Conservation (phyloP, 176 grass and related monocot species). For the Carex scoparia region DNA sequence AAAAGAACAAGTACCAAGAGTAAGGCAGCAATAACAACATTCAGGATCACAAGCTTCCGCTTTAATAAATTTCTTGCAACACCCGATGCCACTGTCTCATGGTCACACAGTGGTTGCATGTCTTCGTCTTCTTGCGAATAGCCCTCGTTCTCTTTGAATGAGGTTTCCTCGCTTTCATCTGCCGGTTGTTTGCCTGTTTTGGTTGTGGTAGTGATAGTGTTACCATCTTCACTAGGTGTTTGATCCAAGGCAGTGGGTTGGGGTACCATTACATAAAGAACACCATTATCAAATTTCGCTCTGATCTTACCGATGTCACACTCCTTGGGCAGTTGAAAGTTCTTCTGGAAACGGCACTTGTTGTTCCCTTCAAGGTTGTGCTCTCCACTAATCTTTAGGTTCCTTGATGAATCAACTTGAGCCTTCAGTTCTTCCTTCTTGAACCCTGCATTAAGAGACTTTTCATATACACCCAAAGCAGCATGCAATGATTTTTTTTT, state of each 20-base stretch:
- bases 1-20: conserved; percentile 45
- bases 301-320: conserved; percentile 30
- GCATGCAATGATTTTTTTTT: not conserved
- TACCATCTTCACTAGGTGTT: not conserved
- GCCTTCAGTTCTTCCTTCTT: conserved; percentile 62
- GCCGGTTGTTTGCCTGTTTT: not conserved
- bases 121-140: not conserved
- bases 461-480: not conserved
- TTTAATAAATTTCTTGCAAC: conserved; percentile 28
- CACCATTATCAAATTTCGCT: conserved; percentile 46
- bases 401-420: conserved; percentile 32
- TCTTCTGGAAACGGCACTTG: conserved; percentile 44
- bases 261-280: conserved; percentile 51
- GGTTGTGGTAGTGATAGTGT: not conserved
- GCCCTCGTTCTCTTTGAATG: not conserved
- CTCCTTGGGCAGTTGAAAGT: conserved; percentile 35
- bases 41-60: conserved; percentile 38
- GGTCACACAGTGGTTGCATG: not conserved
- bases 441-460: conserved; percentile 44
- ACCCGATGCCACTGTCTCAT: not conserved
- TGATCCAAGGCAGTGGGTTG: not conserved
- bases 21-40: conserved; percentile 44
- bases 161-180: not conserved
- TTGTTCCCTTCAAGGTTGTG: conserved; percentile 24
- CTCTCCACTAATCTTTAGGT: conserved; percentile 51